Evolutionary conservation across 1,139 yeast species (phyloP).

Genomic region (Saccharomyces hybrid): DNA sequence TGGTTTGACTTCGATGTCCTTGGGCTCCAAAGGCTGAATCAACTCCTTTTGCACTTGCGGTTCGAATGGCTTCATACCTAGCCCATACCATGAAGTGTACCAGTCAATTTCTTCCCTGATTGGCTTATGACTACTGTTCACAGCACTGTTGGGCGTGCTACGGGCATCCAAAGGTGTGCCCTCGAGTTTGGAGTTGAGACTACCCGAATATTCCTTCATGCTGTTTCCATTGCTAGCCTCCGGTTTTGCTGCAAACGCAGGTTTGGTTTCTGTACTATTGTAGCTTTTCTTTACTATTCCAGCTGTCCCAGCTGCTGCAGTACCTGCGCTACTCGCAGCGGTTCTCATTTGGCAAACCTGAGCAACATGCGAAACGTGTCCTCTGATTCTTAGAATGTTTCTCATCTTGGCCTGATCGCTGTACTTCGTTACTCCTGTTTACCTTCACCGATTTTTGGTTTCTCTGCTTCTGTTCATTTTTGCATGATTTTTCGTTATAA

Average conservation of each 20-base stretch:
- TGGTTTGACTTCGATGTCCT: conserved; percentile 88
- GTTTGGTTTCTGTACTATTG: background rate
- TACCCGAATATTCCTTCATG: background rate
- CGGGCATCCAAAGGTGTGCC: background rate
- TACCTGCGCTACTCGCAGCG: too few relatives aligned
- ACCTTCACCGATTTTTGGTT: too few relatives aligned
- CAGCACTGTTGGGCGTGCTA: background rate
- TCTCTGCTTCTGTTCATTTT: too few relatives aligned
- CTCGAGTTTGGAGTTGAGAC: background rate
- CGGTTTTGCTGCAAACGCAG: background rate
- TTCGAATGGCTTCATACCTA: conserved; percentile 70
- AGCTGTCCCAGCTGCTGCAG: background rate
- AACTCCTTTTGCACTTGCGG: conserved; percentile 51
- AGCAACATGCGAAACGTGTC: background rate
- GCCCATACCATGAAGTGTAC: conserved; percentile 74
- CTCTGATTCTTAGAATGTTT: too few relatives aligned
- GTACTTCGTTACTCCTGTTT: too few relatives aligned
- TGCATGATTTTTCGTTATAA: too few relatives aligned
- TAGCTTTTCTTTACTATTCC: background rate
- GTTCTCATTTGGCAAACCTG: background rate
- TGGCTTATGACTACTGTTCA: background rate
- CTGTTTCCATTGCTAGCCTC: background rate
- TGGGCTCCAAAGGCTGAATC: conserved; percentile 49
- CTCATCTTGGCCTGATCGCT: too few relatives aligned
- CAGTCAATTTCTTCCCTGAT: conserved; percentile 37